Base-by-base conservation (phyloP, 768 basidiomycete genomes). In the Clitopilus passeckerianus region DNA sequence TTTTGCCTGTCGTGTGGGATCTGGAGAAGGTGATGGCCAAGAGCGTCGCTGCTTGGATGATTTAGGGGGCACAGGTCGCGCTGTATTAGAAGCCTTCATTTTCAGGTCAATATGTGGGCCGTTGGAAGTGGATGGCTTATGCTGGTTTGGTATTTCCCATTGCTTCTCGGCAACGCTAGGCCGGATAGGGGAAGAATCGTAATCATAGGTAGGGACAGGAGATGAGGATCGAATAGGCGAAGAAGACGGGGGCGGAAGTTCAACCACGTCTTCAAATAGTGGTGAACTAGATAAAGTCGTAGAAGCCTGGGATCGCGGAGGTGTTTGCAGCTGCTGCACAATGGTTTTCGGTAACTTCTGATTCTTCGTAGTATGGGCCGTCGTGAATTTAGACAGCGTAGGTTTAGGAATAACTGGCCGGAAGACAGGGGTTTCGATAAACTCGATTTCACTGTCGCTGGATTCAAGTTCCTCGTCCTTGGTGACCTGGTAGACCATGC, bases 251-350 rank as follows among this genome's bases (percentile, higher is more conserved):
- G 64, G 61, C 0, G 66, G 60, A 43, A 63, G 55, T 23, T 63
- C 60, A 24, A 35, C 54, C 22, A 56, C 59, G 12, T 50, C 46
- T 50, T 65, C 67, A 2, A 57, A 43, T 30, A 30, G 7, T 10
- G 67, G 65, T 33, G 64, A 65, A 18, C 53, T 53, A 15, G 71
- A 69, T 10, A 67, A 63, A 34, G 61, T 59, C 20, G 70, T 68
- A 30, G 70, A 71, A 35, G 68, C 65, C 1, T 71, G 65, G 27
- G 78, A 80, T 50, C 65, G 69, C 9, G 80, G 79, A 34, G 78
- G 79, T 1, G 78, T 79, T 56, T 74, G 67, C 5, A 79, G 66
- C 59, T 80, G 78, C 15, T 44, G 60, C 10, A 34, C 54, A 53
- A 43, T 9, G 16, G 34, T 34, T 41, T 34, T 60, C 52, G 37